Conservation (phyloP, 2,329 filamentous ascomycete genomes). For the Cercospora zeae-maydis region DNA sequence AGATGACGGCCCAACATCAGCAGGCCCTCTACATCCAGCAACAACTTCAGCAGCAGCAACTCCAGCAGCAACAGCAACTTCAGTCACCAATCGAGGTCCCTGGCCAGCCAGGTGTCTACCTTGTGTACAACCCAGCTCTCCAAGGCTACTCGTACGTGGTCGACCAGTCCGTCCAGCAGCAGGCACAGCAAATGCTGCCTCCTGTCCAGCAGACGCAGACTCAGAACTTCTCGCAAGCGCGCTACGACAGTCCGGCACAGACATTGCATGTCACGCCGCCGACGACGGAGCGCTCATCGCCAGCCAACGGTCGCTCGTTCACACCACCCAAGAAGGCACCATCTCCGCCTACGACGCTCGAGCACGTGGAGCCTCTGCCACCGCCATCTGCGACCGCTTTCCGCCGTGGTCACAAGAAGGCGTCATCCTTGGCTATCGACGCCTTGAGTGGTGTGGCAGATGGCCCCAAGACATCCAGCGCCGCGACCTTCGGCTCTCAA, state of each 20-base stretch:
- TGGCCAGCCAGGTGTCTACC: constrained; percentile 71
- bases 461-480: constrained; percentile 68
- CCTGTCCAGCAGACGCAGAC: constrained; percentile 31
- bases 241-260: constrained; percentile 39
- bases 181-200: constrained; percentile 34
- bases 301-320: constrained; percentile 58
- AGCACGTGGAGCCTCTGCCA: constrained; percentile 69
- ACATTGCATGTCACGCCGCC: constrained; percentile 79
- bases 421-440: constrained; percentile 62
- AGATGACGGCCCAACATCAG: constrained; percentile 52
- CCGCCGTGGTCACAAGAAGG: constrained; percentile 91
- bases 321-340: constrained; percentile 60
- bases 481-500: constrained; percentile 46
- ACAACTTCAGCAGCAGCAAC: constrained; percentile 51
- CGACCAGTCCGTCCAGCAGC: constrained; percentile 60
- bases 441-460: constrained; percentile 55
- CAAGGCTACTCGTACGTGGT: constrained; percentile 79
- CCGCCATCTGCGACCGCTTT: constrained; percentile 88
- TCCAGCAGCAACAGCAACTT: constrained; percentile 52
- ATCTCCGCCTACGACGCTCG: constrained; percentile 56
- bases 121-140: constrained; percentile 80
- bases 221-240: constrained; percentile 25
- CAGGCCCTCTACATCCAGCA: constrained; percentile 63
- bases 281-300: constrained; percentile 51
- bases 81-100: constrained; percentile 63